Base-by-base conservation (phyloP, 495 filamentous ascomycete species). In the Hyaloscypha finlandica region DNA sequence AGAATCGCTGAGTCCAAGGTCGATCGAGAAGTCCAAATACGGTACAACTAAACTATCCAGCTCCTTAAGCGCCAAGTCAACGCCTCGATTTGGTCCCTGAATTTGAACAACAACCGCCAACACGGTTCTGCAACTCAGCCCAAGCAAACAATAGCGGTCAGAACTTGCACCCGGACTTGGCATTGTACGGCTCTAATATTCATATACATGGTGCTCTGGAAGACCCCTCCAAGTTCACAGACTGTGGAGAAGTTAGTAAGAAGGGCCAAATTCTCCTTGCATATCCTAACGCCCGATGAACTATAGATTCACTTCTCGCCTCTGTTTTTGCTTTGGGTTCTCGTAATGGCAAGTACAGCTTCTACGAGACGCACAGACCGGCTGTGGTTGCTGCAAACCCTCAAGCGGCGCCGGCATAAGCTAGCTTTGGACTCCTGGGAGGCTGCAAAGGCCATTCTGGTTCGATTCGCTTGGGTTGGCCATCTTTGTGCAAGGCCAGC, bases 31-130 rank as follows among this genome's bases (percentile, higher is more conserved):
- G 22, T 61, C 8, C 58, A 61, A 9, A 20, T 22, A 45, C 19
- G 14, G 16, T 19, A 42, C 14, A 39, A 1, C 45, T 19, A 22
- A 30, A 3, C 22, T 22, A 45, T 30, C 2, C 58, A 22, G 6
- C 58, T 61, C n/a, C 58, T 61, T 14, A 33, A 61, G 16, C 33
- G 58, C 20, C 58, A 61, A 45, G 33, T 61, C 19, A 61, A 42
- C 19, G 58, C 58, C 32, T 61, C 58, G 8, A 45, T 45, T 20
- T 61, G 58, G 58, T 61, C 58, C 8, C 58, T 42, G 6, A n/a
- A 9, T 6, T 14, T 61, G n/a, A 42, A 42, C 33, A 25, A 61
- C 19, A 20, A 9, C 32, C 58, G 58, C 11, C n/a, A 42, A n/a
- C 14, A 39, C 11, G 19, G 19, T 19, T 25, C n/a, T 42, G 58